Evolutionary conservation across 805 yeast genomes (phyloP).

Genomic region (Starmerella potacharoeniae): DNA sequence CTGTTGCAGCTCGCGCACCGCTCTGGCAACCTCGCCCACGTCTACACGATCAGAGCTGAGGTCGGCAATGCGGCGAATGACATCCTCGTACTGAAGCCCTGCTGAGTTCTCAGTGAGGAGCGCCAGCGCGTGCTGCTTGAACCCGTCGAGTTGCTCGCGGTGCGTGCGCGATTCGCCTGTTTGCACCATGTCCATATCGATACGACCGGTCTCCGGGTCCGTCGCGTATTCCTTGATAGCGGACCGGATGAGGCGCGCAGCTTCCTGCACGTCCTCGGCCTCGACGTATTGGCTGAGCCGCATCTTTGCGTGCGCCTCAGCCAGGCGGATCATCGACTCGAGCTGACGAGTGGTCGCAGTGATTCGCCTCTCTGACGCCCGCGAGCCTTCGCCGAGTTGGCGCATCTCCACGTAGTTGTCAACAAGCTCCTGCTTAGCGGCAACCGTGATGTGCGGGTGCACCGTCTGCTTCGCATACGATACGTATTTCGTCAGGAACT

Average conservation of each 20-base stretch:
- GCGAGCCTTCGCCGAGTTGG: conserved; percentile 80
- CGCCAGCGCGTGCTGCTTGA: conserved; percentile 16
- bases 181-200: conserved; percentile 94
- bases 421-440: conserved; percentile 76
- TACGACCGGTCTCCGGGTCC: conserved; percentile 91
- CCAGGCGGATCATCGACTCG: conserved; percentile 85
- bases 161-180: conserved; percentile 90
- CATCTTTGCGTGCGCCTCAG: conserved; percentile 98
- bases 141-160: conserved; percentile 19
- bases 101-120: conserved; percentile 14
- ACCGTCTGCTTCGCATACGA: conserved; percentile 84
- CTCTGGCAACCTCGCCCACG: conserved; percentile 10
- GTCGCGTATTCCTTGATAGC: conserved; percentile 98
- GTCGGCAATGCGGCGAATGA: conserved; percentile 18
- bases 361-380: conserved; percentile 76
- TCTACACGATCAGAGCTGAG: conserved; percentile 20
- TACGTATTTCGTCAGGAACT: conserved; percentile 75
- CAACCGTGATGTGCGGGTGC: conserved; percentile 68
- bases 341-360: conserved; percentile 97
- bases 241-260: conserved; percentile 80
- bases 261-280: conserved; percentile 76
- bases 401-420: conserved; percentile 87
- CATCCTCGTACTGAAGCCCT: conserved; percentile 19
- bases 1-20: conserved; percentile 18
- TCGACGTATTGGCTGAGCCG: conserved; percentile 63